Evolutionary conservation across 2,329 filamentous ascomycete species (phyloP).

Genomic region (Raffaelea arxii): DNA sequence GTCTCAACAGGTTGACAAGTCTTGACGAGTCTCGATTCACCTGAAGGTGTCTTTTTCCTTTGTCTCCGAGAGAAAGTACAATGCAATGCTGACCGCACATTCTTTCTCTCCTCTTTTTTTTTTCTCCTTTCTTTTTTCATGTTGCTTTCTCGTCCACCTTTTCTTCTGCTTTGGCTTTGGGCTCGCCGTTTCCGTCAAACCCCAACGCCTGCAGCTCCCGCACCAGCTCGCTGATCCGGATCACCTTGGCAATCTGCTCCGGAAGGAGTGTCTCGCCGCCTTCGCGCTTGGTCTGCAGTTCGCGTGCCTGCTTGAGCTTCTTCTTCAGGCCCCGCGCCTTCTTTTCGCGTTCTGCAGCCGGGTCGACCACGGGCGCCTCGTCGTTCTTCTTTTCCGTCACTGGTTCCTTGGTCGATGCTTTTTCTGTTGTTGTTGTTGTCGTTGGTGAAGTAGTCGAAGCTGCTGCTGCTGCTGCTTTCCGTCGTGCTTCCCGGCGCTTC

Average conservation of each 20-base stretch:
- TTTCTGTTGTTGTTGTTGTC: conserved; percentile 43
- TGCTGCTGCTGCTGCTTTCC: conserved; percentile 14
- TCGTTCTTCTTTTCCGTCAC: conserved; percentile 51
- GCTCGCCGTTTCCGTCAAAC: conserved; percentile 69
- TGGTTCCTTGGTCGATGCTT: conserved; percentile 34
- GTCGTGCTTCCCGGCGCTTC: conserved; percentile 62
- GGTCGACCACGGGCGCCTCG: conserved; percentile 16
- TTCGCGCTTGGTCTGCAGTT: conserved; percentile 85
- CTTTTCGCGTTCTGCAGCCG: conserved; percentile 75
- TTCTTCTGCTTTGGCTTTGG: conserved; percentile 19
- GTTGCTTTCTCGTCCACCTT: neutral
- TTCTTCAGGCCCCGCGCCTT: conserved; percentile 87
- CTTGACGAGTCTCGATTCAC: too few species aligned
- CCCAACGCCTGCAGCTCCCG: conserved; percentile 78
- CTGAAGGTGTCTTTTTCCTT: too few species aligned
- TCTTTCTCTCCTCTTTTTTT: too few species aligned
- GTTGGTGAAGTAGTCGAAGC: neutral
- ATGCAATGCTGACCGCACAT: too few species aligned
- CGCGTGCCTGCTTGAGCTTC: conserved; percentile 87
- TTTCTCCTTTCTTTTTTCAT: too few species aligned
- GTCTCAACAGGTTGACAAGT: too few species aligned
- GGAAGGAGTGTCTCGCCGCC: conserved; percentile 74
- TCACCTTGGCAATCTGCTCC: conserved; percentile 95
- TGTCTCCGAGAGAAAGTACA: too few species aligned
- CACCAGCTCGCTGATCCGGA: conserved; percentile 90